Evolutionary conservation across 495 filamentous ascomycete genomes (phyloP).

Genomic region (Clohesyomyces aquaticus): DNA sequence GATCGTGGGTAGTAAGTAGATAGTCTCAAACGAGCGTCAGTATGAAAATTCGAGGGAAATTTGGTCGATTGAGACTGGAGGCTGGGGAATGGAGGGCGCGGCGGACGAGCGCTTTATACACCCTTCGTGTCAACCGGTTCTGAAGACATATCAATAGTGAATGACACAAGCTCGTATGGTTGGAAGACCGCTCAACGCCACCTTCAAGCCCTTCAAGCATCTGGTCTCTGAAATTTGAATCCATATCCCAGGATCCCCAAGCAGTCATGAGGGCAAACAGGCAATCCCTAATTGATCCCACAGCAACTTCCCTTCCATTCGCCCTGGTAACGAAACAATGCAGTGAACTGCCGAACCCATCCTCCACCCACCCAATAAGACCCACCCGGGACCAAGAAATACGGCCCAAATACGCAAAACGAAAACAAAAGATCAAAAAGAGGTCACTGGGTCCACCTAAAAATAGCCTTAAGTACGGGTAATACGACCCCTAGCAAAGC

Average conservation of each 20-base stretch:
- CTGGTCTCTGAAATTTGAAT: too few relatives aligned
- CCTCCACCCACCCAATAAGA: background rate
- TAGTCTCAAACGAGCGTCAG: background rate
- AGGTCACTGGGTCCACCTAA: slow-evolving; percentile 1
- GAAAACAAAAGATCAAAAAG: background rate
- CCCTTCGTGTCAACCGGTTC: too few relatives aligned
- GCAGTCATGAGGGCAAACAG: background rate
- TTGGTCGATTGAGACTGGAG: background rate
- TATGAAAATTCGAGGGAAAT: background rate
- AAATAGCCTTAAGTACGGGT: slow-evolving; percentile 7
- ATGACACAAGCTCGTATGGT: too few relatives aligned
- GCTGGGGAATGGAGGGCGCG: background rate
- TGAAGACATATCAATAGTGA: background rate
- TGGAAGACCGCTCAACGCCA: too few relatives aligned
- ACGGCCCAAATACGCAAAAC: background rate
- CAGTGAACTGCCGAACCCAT: background rate
- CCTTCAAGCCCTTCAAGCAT: background rate
- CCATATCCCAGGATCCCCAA: too few relatives aligned
- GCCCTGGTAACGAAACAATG: background rate
- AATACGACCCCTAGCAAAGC: slow-evolving; percentile 4
- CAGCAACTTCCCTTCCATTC: background rate
- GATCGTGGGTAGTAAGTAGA: background rate
- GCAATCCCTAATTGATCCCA: background rate
- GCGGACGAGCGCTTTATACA: background rate
- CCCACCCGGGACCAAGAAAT: background rate